Percentiles rank a stretch among this genome's conserved stretches.
Conservation (phyloP, 2,329 filamentous ascomycete genomes). For the Xylaria sp. region DNA sequence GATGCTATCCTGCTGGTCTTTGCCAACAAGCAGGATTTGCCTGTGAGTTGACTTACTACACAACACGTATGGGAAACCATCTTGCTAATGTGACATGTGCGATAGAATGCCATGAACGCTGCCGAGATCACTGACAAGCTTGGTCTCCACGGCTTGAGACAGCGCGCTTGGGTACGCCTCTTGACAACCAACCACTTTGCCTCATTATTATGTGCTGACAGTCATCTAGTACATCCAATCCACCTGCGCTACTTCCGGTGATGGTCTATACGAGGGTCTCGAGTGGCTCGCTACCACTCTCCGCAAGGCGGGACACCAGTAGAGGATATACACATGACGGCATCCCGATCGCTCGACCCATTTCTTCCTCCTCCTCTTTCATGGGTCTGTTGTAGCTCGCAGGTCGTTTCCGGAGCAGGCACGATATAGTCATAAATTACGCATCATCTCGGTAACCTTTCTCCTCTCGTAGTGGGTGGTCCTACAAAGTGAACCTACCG, state of each 20-base stretch:
- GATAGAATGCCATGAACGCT: slow-evolving; percentile 97
- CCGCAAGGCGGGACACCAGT: slow-evolving; percentile 76
- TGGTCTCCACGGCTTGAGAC: slow-evolving; percentile 97
- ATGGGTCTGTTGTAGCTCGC: slow-evolving; percentile 68
- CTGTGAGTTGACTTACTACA: slow-evolving; percentile 68
- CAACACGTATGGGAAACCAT: slow-evolving; percentile 22
- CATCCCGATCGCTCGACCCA: slow-evolving; percentile 54
- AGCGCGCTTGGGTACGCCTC: slow-evolving; percentile 93
- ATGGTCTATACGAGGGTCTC: slow-evolving; percentile 99
- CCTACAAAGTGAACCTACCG: slow-evolving; percentile 44
- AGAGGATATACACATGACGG: slow-evolving; percentile 54
- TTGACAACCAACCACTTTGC: slow-evolving; percentile 1
- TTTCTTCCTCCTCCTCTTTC: slow-evolving; percentile 54
- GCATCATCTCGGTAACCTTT: slow-evolving; percentile 49
- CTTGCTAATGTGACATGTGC: slow-evolving; percentile 34
- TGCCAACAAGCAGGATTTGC: slow-evolving; percentile 99
- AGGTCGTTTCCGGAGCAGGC: slow-evolving; percentile 64
- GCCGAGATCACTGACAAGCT: slow-evolving; percentile 99
- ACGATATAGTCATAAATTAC: slow-evolving; percentile 63
- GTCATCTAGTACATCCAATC: slow-evolving; percentile 91
- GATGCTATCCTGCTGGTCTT: slow-evolving; percentile 97
- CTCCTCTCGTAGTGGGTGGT: slow-evolving; percentile 40
- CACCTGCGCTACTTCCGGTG: slow-evolving; percentile 97
- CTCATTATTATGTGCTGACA: slow-evolving; percentile 28
- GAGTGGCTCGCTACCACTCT: slow-evolving; percentile 89